Evolutionary conservation across 331 rosid species (phyloP).

Genomic region (Cucumis variabilis): DNA sequence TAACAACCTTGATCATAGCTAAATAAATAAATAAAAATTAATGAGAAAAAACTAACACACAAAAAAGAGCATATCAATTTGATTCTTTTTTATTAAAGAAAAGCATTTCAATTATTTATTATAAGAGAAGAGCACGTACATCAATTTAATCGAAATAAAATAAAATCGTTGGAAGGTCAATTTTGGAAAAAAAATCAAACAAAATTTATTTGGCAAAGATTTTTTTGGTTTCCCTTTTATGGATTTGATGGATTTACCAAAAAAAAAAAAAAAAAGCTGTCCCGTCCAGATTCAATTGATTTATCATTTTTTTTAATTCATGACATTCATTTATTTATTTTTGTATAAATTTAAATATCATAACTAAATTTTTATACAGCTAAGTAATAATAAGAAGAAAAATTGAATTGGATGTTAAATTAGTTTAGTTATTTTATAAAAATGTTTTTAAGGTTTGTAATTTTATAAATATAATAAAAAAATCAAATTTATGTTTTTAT

Average conservation of each 20-base stretch:
- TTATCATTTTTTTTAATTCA: not conserved
- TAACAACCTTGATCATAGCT: no score
- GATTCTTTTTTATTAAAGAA: no score
- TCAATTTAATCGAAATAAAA: not conserved
- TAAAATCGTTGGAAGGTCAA: not conserved
- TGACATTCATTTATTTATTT: not conserved
- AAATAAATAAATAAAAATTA: no score
- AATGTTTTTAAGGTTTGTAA: no score
- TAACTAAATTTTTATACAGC: not conserved
- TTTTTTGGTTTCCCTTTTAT: conserved; percentile 16
- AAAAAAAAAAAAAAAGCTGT: not conserved
- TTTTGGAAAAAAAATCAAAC: not conserved
- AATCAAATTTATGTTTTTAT: no score
- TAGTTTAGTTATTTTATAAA: no score
- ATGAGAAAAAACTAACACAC: no score
- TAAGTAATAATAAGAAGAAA: not conserved
- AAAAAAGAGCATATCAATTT: no score
- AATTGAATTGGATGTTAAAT: no score
- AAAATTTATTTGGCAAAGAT: conserved; percentile 7
- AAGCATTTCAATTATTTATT: no score
- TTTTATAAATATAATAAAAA: no score
- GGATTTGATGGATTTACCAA: conserved; percentile 19
- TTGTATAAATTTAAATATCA: not conserved
- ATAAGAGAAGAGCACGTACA: not conserved
- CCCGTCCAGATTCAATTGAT: conserved; percentile 20